These are phyloP conservation scores for Platanthera guangdongensis DNA, from an alignment of 106 monocot genomes.

Conservation along the genomic window DNA sequence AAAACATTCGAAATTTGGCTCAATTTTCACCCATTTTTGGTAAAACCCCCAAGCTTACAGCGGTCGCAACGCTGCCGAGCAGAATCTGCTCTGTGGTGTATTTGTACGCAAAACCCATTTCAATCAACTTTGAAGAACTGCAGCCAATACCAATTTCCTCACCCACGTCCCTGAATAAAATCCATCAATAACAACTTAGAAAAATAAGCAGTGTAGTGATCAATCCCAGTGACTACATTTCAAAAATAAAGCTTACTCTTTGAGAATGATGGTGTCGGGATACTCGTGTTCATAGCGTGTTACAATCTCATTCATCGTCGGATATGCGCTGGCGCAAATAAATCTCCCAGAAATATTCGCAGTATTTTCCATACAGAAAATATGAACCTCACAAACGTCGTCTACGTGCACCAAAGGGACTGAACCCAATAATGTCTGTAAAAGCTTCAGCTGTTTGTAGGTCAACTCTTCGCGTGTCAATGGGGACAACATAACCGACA, in stretches of 20 bases:
- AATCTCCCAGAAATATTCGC: slow-evolving; percentile 30
- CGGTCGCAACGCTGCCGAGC: background rate
- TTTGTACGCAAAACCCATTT: background rate
- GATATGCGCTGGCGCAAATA: slow-evolving; percentile 17
- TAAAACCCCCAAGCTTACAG: background rate
- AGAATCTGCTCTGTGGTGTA: background rate
- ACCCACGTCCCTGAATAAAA: background rate
- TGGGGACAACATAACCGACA: slow-evolving; percentile 15
- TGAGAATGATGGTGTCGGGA: slow-evolving; percentile 11
- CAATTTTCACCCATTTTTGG: no score
- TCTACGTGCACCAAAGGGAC: slow-evolving; percentile 37
- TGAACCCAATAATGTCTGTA: slow-evolving; percentile 34
- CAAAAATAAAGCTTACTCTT: slow-evolving; percentile 17
- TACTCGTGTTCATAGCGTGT: slow-evolving; percentile 19
- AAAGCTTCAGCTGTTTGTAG: slow-evolving; percentile 11
- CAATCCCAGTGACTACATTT: no score
- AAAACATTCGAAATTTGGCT: no score
- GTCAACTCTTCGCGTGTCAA: slow-evolving; percentile 3
- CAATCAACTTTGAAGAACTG: background rate
- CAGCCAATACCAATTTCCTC: no score
- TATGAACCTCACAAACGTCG: slow-evolving; percentile 35
- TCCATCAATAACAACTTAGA: background rate
- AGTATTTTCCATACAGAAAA: slow-evolving; percentile 35
- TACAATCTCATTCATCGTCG: slow-evolving; percentile 16
- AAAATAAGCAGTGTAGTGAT: no score